Evolutionary conservation across 73 alveolate genomes (phyloP).

Genomic region (Symbiodinium natans): DNA sequence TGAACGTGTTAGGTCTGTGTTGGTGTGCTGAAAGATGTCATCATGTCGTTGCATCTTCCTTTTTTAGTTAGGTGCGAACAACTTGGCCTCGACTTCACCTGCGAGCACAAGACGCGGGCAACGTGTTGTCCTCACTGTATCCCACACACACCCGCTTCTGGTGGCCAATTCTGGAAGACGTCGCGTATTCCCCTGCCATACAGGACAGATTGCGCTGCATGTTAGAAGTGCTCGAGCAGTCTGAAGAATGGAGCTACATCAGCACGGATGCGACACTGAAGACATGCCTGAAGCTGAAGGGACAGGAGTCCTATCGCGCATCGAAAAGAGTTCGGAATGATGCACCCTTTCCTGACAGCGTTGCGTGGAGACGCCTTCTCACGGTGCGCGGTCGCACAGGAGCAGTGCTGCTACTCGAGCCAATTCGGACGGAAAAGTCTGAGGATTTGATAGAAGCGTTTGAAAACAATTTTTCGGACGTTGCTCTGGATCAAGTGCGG

Average conservation of each 20-base stretch:
- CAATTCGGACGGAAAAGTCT: background rate
- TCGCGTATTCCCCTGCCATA: background rate
- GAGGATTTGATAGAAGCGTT: background rate
- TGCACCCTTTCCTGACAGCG: background rate
- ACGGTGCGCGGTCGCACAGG: slow-evolving; percentile 30
- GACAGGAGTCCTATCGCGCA: background rate
- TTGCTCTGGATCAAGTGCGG: background rate
- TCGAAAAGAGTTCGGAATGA: background rate
- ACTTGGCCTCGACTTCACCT: background rate
- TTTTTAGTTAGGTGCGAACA: background rate
- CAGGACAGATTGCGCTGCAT: background rate
- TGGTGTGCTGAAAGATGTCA: background rate
- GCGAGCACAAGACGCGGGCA: background rate
- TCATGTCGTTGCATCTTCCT: background rate
- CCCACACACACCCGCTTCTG: background rate
- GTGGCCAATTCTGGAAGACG: background rate
- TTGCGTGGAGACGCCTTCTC: background rate
- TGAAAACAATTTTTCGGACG: background rate
- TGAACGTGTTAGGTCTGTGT: background rate
- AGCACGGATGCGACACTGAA: background rate
- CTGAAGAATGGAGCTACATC: background rate
- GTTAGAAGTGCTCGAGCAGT: background rate
- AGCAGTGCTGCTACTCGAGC: background rate
- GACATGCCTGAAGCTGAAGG: background rate
- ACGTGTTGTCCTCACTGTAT: background rate